Base-by-base conservation (phyloP, 768 basidiomycete species). In the Kwoniella dejecticola region DNA sequence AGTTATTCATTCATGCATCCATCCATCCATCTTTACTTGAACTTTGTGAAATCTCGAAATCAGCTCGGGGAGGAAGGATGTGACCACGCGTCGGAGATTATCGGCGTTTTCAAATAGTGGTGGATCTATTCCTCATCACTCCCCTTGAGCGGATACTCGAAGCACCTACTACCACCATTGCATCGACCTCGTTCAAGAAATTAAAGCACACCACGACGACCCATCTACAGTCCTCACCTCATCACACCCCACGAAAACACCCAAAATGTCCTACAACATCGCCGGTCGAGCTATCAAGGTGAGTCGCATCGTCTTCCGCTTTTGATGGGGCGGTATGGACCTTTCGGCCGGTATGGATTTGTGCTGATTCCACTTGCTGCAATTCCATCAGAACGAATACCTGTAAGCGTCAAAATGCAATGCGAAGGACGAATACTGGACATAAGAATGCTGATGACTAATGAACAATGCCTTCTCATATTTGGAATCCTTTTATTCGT, bases 241-340 rank as follows among this genome's bases (percentile, higher is more conserved):
- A 45, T 24, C 40, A 36, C 23, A 13, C 5, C n/a, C 11, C 40
- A 21, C 50, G n/a, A n/a, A n/a, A 45, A 41, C 45, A 41, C 17
- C 41, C 45, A 62, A 49, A 57, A 79, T 79, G 77, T 79, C 77
- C 13, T 79, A 79, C 74, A 68, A 53, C 49, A 79, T 79, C 67
- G 77, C 77, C 41, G 77, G 77, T 59, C 60, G 59, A 59, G 72
- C 67, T 57, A 75, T 79, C 64, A 79, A 79, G 68, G 77, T 79
- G 67, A 61, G 77, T 67, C 7, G 46, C 11, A 2, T 27, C 23
- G 17, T 26, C 46, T 27, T 45, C 17, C 46, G 24, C 13, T 13
- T 15, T 7, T 12, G 19, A 8, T 5, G 26, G 31, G 44, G 29
- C 19, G 38, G 38, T 27, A 11, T 21, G 17, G 26, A 48, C 23